Evolutionary conservation across 2,329 filamentous ascomycete genomes (phyloP), one percentile per base, ranked within the genome.

Genomic region (Teratosphaeria nubilosa): DNA sequence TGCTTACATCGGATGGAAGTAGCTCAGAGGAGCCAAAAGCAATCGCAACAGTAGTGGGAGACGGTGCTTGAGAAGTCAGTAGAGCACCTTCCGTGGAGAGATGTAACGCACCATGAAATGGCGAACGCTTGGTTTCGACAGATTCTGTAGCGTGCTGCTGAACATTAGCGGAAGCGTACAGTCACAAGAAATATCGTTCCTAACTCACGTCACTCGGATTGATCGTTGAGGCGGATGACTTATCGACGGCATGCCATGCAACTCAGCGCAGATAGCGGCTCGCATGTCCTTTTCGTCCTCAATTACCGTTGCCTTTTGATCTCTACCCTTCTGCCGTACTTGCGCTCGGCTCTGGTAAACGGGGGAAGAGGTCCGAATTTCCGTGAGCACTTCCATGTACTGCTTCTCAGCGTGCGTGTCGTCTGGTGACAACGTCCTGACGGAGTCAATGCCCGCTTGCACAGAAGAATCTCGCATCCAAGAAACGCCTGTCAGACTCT

Each of bases 191-290:
- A 22, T 6, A 7, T 48, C 20, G 2, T 9, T 2, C n/a, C 16
- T 10, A 45, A 48, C 41, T 22, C 10, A 48, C 1, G 78, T 78
- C 6, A 81, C 75, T 57, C 75, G 73, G 51, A 82, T 74, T 0
- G 78, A 79, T 53, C 70, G 73, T 7, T 66, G 64, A 14, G 78
- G 78, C n/a, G 79, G 78, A 63, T 81, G 79, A 3, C 77, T 74
- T 27, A 81, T 74, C 0, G 78, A 77, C 3, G 79, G 76, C 24
- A 74, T 69, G 31, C 70, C 64, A 56, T 81, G 79, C 2, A 82
- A 69, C 34, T 77, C 71, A 3, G 77, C 73, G 59, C 76, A 79
- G 6, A 81, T 74, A 16, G 78, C 78, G 41, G 79, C 79, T 16
- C 79, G 75, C 54, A 79, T 67, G 37, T 77, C 71, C 50, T 75